Base-by-base conservation (phyloP, 108 stramenopile genomes). In the Nitzschia sp. region DNA sequence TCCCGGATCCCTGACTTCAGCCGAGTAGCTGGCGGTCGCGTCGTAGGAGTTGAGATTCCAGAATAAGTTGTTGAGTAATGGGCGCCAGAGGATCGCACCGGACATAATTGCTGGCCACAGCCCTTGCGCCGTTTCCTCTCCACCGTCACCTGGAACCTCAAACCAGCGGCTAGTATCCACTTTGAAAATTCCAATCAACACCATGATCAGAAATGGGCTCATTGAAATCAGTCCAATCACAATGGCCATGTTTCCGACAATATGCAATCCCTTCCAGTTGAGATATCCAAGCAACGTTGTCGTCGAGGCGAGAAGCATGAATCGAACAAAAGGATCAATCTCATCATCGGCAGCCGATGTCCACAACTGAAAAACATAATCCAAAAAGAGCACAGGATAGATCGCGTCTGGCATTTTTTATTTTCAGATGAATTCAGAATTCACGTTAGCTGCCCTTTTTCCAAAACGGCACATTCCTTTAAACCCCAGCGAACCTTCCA, bases 21-120 rank as follows among this genome's bases (percentile, higher is more conserved):
- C 92, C 2, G 94, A 84, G 66, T 95, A 97, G 26, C 79, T 78
- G 1, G 84, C 90, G 8, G 86, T 94, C 9, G 52, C 41, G 59
- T 97, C 96, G 63, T 92, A 97, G 55, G 82, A 83, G 62, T 95
- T 96, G 31, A 94, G 64, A 53, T 96, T 94, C 97, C 97, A 97
- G 61, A 94, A 97, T 47, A 97, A 60, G 62, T 92, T 92, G 70
- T 97, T 97, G 53, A 97, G 66, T 30, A 84, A 89, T 2, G 90
- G 85, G 29, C 93, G 68, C 94, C 94, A 96, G 1, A 87, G 23
- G 63, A 97, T 80, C 22, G 86, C 90, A n/a, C 73, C 88, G 16
- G 48, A 52, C 25, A 41, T 21, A 15, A 61, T 3, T 9, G 36
- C 59, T 5, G 63, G 15, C 62, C 50, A 50, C 3, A 60, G 25